Evolutionary conservation across 2,329 filamentous ascomycete species (phyloP).

Genomic region (Lojkania enalia): DNA sequence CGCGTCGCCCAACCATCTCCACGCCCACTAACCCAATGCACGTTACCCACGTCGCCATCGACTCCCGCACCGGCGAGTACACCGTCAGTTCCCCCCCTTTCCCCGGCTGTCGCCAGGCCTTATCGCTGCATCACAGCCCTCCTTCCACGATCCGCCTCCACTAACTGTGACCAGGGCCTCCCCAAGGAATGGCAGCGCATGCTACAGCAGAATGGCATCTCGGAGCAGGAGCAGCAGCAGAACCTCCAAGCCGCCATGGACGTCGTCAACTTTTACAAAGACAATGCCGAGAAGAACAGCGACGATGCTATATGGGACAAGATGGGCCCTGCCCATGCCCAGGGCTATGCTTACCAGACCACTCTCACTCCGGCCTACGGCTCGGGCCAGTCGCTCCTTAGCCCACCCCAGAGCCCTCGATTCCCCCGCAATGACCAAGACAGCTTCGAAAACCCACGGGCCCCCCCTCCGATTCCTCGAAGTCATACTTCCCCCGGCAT

Average conservation of each 20-base stretch:
- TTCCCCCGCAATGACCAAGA: conserved; percentile 88
- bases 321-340: conserved; percentile 81
- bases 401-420: conserved; percentile 79
- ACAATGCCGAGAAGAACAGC: conserved; percentile 77
- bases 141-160: neutral
- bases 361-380: conserved; percentile 41
- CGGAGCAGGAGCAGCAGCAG: conserved; percentile 92
- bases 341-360: conserved; percentile 48
- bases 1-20: conserved; percentile 92
- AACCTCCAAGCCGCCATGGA: conserved; percentile 95
- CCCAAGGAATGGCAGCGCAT: conserved; percentile 98
- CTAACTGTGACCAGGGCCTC: conserved; percentile 66
- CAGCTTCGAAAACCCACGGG: conserved; percentile 96
- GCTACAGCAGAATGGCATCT: conserved; percentile 93
- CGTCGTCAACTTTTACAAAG: conserved; percentile 96
- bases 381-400: conserved; percentile 62
- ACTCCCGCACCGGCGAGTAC: conserved; percentile 94
- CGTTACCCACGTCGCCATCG: conserved; percentile 96
- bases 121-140: too few species aligned
- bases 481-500: conserved; percentile 48
- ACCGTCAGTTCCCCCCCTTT: conserved; percentile 62
- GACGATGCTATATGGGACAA: conserved; percentile 95
- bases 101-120: conserved; percentile 1
- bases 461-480: conserved; percentile 82
- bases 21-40: conserved; percentile 96